Base-by-base conservation (phyloP, 2,329 filamentous ascomycete species). In the Fusarium sp. region DNA sequence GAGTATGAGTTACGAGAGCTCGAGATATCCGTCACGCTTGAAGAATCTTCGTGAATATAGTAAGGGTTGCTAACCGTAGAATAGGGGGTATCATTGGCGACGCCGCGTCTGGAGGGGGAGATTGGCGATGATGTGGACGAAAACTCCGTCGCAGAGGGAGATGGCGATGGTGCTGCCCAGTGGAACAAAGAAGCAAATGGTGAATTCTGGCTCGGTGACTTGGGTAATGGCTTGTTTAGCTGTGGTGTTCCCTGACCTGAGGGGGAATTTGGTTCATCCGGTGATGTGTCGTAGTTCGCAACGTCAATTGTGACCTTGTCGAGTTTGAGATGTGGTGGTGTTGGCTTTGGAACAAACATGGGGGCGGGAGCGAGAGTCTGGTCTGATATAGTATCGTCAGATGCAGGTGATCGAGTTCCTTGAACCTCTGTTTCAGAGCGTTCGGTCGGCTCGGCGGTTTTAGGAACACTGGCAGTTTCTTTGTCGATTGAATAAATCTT, bases 111-210 rank as follows among this genome's bases (percentile, higher is more conserved):
- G 72, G 77, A 82, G 31, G 85, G 82, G 27, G 85, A 87, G 61
- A 84, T 81, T 21, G 87, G 87, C 16, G 88, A 89, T 7, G 86
- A 84, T 35, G 88, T 82, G 65, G 88, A 87, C 5, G 87, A 89
- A 72, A 84, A 84, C 44, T 88, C 86, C 23, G 86, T 86, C 52
- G 79, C 80, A 25, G 86, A 84, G 14, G 86, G 83, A 39, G 85
- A 84, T 52, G 86, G 83, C 38, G 85, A 84, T 46, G 81, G 80
- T 59, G 82, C 82, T 52, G 77, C 78, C 88, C 88, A 90, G 75
- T 84, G 85, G 76, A 90, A 89, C 73, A 89, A 84, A 35, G 80
- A 83, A 59, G 85, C 85, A 70, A 89, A 82, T 80, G 78, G 87
- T 79, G 61, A 87, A 81, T 73, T 79, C 78, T 65, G 86, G 61